phyloP scores from a whole-genome alignment of 345 rosid species.

The Diplotaxis tenuifolia region DNA sequence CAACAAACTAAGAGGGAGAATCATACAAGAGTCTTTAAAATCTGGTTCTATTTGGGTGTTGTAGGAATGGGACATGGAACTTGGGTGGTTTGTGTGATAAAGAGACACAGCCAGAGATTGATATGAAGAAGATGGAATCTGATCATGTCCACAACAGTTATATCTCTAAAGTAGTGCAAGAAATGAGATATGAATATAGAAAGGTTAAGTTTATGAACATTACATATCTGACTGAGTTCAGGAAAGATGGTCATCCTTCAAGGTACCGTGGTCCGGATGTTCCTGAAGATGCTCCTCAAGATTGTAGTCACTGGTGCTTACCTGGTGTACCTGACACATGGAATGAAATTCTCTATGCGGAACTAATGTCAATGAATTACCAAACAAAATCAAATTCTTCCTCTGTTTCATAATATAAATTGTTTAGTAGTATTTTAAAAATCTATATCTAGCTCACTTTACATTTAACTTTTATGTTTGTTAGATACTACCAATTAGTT shows the following conservation, averaged over 20 bases:
- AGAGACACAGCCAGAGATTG: constrained; percentile 52
- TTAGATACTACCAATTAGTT: too few species aligned
- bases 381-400: not conserved
- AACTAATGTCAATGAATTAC: constrained; percentile 54
- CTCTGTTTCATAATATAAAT: not conserved
- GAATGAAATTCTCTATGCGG: constrained; percentile 77
- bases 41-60: not conserved
- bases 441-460: too few species aligned
- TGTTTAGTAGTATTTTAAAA: too few species aligned
- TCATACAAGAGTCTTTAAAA: not conserved
- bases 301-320: constrained; percentile 94
- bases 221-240: constrained; percentile 61
- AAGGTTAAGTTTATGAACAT: constrained; percentile 66
- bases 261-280: constrained; percentile 68
- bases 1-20: not conserved
- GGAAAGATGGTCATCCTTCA: constrained; percentile 77
- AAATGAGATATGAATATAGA: constrained; percentile 46
- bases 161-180: constrained; percentile 48
- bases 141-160: constrained; percentile 55
- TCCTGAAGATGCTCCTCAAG: constrained; percentile 63
- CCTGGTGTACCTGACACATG: constrained; percentile 86
- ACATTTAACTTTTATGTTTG: too few species aligned
- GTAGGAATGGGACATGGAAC: constrained; percentile 73
- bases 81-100: constrained; percentile 64
- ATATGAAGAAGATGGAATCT: constrained; percentile 42